These are phyloP conservation scores for Termitomyces sp. DNA, from an alignment of 768 basidiomycete species.

Conservation along the genomic window DNA sequence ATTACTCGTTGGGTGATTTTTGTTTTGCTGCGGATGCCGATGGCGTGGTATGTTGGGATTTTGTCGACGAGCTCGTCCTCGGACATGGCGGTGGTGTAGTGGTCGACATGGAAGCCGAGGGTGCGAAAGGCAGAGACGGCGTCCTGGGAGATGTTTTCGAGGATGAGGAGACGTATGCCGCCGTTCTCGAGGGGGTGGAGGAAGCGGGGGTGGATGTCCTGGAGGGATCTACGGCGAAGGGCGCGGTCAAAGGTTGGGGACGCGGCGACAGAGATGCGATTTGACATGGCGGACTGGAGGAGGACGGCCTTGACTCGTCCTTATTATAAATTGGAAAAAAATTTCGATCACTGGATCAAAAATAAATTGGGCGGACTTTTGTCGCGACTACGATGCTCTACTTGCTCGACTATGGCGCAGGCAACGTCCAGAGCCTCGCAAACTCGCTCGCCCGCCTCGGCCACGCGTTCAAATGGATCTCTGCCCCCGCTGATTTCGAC, in stretches of 20 bases:
- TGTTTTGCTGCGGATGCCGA: slow-evolving; percentile 97
- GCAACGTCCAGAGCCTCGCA: slow-evolving; percentile 90
- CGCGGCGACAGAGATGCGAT: slow-evolving; percentile 41
- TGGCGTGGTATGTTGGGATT: slow-evolving; percentile 82
- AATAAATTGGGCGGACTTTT: neutral
- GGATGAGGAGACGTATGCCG: slow-evolving; percentile 72
- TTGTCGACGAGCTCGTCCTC: slow-evolving; percentile 90
- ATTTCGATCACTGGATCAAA: slow-evolving; percentile 8
- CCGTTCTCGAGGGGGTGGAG: slow-evolving; percentile 83
- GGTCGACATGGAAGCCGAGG: slow-evolving; percentile 91
- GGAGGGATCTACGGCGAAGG: slow-evolving; percentile 26
- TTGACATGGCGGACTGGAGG: slow-evolving; percentile 24
- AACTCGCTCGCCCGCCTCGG: slow-evolving; percentile 86
- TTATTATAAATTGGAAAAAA: slow-evolving; percentile 6
- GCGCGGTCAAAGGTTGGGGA: slow-evolving; percentile 43
- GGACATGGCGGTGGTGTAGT: slow-evolving; percentile 76
- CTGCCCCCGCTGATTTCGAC: slow-evolving; percentile 72
- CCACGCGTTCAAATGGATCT: slow-evolving; percentile 86
- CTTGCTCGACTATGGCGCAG: slow-evolving; percentile 95
- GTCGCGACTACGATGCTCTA: slow-evolving; percentile 44
- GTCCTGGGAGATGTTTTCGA: slow-evolving; percentile 94
- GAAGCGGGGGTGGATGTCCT: slow-evolving; percentile 46
- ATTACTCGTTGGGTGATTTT: slow-evolving; percentile 90
- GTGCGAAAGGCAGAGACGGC: slow-evolving; percentile 76
- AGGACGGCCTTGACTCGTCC: slow-evolving; percentile 3